Evolutionary conservation across 2,329 filamentous ascomycete genomes (phyloP).

Genomic region (Westerdykella aurantiaca): DNA sequence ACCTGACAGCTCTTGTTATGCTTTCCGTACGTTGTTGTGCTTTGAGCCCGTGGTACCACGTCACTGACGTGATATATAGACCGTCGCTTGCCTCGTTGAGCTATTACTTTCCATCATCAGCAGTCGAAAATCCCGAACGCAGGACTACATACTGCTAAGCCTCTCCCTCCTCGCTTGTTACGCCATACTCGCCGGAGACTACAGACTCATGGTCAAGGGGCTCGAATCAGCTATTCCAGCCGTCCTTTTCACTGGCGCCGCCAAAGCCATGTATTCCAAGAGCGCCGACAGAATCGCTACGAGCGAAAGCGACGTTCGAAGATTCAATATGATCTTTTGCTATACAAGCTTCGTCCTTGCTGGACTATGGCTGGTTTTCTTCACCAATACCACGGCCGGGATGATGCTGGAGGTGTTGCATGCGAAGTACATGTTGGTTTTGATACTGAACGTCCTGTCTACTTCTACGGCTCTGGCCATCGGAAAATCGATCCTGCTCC

Average conservation of each 20-base stretch:
- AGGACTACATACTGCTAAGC: constrained; percentile 9
- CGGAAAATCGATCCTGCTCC: constrained; percentile 9
- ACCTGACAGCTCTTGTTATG: constrained; percentile 27
- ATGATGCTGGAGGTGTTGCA: constrained; percentile 5
- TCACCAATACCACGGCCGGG: too few species aligned
- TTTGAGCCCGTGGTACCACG: background rate
- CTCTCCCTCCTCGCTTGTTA: constrained; percentile 11
- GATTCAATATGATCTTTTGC: constrained; percentile 6
- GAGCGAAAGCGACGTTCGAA: background rate
- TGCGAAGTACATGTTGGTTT: constrained; percentile 5
- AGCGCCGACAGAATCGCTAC: constrained; percentile 6
- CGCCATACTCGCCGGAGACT: constrained; percentile 21
- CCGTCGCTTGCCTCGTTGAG: constrained; percentile 16
- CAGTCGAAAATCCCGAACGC: constrained; percentile 2
- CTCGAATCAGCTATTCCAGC: constrained; percentile 19
- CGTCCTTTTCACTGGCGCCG: constrained; percentile 17
- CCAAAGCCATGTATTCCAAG: constrained; percentile 9
- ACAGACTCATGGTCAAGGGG: constrained; percentile 18
- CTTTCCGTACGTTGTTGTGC: constrained; percentile 18
- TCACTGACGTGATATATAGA: constrained; percentile 5
- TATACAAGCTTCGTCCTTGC: constrained; percentile 2
- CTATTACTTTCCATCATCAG: constrained; percentile 7
- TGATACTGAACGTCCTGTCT: constrained; percentile 6
- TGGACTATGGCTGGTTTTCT: too few species aligned
- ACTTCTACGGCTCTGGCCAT: constrained; percentile 6